phyloP scores from a whole-genome alignment of 2,329 filamentous ascomycete genomes.

The Colletotrichum sp. region DNA sequence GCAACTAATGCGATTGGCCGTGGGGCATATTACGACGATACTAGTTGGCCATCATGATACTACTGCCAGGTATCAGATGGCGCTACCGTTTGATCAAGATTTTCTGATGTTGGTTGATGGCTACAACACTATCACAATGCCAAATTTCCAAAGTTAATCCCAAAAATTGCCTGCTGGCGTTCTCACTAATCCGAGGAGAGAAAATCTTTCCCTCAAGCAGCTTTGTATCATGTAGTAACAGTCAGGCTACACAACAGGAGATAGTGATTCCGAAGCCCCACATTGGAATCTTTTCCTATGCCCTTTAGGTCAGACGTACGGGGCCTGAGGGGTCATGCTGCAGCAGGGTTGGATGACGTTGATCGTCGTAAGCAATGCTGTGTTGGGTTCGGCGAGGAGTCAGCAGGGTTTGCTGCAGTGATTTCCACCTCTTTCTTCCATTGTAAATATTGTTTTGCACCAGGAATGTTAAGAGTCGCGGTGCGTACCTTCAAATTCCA shows the following conservation, averaged over 20 bases:
- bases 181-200: neutral
- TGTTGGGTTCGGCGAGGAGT: neutral
- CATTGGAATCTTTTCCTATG: accelerated
- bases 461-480: too few species aligned
- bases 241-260: neutral
- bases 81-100: neutral
- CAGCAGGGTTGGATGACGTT: neutral
- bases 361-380: neutral
- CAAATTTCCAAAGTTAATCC: neutral
- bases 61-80: neutral
- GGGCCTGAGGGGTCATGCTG: neutral
- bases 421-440: neutral
- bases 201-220: neutral
- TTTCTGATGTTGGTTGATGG: neutral
- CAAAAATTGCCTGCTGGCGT: neutral
- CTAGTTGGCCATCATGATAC: neutral
- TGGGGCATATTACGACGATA: neutral
- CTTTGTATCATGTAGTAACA: neutral
- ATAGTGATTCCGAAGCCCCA: neutral
- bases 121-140: neutral
- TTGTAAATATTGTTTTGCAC: neutral
- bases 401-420: neutral
- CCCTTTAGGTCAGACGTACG: neutral
- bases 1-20: neutral
- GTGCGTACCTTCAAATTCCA: too few species aligned